Conservation (phyloP, 2,329 filamentous ascomycete species). For the Alternaria sp. region DNA sequence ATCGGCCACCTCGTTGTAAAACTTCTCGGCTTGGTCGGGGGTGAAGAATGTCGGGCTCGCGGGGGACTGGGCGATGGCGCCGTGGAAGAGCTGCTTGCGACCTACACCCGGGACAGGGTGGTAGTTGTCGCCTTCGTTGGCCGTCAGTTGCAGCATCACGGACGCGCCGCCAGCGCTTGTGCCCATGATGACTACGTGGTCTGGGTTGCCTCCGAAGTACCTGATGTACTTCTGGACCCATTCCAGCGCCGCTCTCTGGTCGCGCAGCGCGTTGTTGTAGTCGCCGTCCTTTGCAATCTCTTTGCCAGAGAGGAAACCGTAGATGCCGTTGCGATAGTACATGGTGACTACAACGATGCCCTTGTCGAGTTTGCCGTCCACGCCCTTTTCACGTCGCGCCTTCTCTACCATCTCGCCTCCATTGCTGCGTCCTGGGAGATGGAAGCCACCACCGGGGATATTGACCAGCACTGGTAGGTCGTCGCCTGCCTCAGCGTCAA, state of each 20-base stretch:
- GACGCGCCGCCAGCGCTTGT: constrained; percentile 43
- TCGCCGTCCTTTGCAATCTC: constrained; percentile 46
- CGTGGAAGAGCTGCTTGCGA: constrained; percentile 38
- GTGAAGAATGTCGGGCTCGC: constrained; percentile 44
- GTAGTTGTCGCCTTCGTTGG: constrained; percentile 39
- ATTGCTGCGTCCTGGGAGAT: constrained; percentile 42
- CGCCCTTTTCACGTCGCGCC: constrained; percentile 32
- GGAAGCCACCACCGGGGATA: constrained; percentile 55
- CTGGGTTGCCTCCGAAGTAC: constrained; percentile 55
- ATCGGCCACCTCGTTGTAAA: constrained; percentile 38
- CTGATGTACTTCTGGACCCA: constrained; percentile 52
- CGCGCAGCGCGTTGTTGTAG: constrained; percentile 46
- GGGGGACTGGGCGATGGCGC: constrained; percentile 39
- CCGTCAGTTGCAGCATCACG: constrained; percentile 38
- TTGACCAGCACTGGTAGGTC: constrained; percentile 51
- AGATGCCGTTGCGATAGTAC: constrained; percentile 50
- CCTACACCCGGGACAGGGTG: constrained; percentile 35
- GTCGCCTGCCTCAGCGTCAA: constrained; percentile 41
- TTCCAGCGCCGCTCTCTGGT: constrained; percentile 49
- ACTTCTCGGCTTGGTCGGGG: constrained; percentile 37
- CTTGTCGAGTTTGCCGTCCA: constrained; percentile 37
- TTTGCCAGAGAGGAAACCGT: constrained; percentile 53
- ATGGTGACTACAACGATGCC: constrained; percentile 42
- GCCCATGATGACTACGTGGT: constrained; percentile 55
- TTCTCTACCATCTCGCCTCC: constrained; percentile 42